Evolutionary conservation across 805 yeast genomes (phyloP), one percentile per base, ranked within the genome.

Genomic region (Pichia insulana): DNA sequence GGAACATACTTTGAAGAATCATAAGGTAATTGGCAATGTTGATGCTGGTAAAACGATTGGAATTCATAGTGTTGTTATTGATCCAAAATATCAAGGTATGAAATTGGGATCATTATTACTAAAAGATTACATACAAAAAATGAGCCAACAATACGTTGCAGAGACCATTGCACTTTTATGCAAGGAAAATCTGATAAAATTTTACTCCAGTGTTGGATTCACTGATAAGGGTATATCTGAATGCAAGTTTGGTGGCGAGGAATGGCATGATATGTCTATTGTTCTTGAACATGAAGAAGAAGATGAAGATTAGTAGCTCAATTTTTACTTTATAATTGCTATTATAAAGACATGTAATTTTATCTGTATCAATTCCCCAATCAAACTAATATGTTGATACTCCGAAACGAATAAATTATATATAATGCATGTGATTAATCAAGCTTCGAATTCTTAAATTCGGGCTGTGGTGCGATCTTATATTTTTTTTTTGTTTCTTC

Each of bases 81-180:
- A 78, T 51, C 84, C 88, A 18, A 76, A 78, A 32, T 86, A 78
- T 71, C 86, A 81, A 59, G 85, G 89, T 45, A 74, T 78, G 62
- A 85, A 84, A 57, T 68, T 92, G 45, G 97, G 95, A 8, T 76
- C 95, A 12, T 67, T 88, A 45, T 65, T 90, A 56, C 63, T 90
- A 54, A 87, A 83, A 52, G 98, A 90, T 63, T 92, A 85, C 64
- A 74, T 89, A 47, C 97, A 92, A 62, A 85, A 90, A 57, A 67
- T 90, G 61, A 76, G 86, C 38, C 87, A 87, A 59, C 95, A 88
- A 59, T 86, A 80, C 51, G 79, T 87, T 47, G 96, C 92, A 36
- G 84, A 79, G 52, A 73, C 77, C 54, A 78, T 90, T 39, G 74
- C 79, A 7, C 68, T 90, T 27, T 72, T 90, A 46, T 84, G 88